Percentiles rank a stretch among this genome's conserved stretches.
phyloP scores from a whole-genome alignment of 306 rosid species.

The Abrus precatorius region DNA sequence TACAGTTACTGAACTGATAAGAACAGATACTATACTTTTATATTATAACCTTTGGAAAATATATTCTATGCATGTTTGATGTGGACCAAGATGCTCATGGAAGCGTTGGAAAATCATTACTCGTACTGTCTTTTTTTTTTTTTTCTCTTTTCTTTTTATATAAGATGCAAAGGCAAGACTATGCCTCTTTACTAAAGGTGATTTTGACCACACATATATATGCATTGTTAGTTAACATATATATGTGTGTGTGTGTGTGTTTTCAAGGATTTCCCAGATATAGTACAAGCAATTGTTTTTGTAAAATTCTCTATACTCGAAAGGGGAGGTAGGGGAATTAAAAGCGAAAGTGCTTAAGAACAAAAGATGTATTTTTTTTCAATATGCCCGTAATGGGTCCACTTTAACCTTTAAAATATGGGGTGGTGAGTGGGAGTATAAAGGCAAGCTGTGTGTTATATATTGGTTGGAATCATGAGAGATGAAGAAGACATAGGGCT shows the following conservation, averaged over 20 bases:
- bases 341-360: slow-evolving; percentile 44
- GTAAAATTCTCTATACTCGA: slow-evolving; percentile 35
- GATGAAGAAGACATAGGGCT: slow-evolving; percentile 45
- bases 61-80: slow-evolving; percentile 56
- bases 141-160: slow-evolving; percentile 35
- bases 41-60: slow-evolving; percentile 44
- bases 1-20: slow-evolving; percentile 44
- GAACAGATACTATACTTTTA: slow-evolving; percentile 42
- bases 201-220: slow-evolving; percentile 58
- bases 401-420: slow-evolving; percentile 49
- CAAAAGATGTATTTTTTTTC: slow-evolving; percentile 29
- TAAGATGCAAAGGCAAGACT: slow-evolving; percentile 57
- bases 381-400: slow-evolving; percentile 37
- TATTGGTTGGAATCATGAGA: slow-evolving; percentile 55
- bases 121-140: slow-evolving; percentile 43
- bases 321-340: slow-evolving; percentile 44
- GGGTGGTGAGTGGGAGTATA: slow-evolving; percentile 68
- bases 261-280: slow-evolving; percentile 37
- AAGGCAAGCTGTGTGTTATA: slow-evolving; percentile 53
- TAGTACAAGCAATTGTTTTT: slow-evolving; percentile 37
- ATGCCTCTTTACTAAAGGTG: slow-evolving; percentile 57
- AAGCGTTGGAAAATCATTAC: slow-evolving; percentile 51
- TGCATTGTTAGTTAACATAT: not conserved
- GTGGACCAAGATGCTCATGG: slow-evolving; percentile 61
- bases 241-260: not conserved